Evolutionary conservation across 495 filamentous ascomycete genomes (phyloP), one percentile per base, ranked within the genome.

Genomic region (Neurospora sp.): DNA sequence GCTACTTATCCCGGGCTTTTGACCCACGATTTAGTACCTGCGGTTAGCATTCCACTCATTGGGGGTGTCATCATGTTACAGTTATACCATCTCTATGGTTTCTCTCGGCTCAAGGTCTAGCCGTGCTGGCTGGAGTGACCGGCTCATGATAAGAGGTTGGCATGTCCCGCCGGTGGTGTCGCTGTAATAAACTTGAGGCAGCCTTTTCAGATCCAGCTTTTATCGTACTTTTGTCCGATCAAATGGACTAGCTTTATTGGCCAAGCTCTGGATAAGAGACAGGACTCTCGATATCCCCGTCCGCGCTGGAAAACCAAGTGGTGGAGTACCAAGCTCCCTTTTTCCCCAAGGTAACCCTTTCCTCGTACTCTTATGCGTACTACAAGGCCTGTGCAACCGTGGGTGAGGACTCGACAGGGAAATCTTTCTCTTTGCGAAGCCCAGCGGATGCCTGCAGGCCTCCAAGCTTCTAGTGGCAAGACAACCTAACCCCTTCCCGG

Each of bases 371-470:
- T 35, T 62, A 62, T 62, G 27, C 54, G 27, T 66, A 18, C 27
- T 66, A 66, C 54, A 35, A 66, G 27, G 27, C 54, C 27, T 66
- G 54, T 37, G 54, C 12, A 66, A 66, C 54, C 54, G 27, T 66
- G 73, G 44, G 7, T 75, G 62, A 71, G 70, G 20, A 42, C 54
- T 39, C n/a, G n/a, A 54, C 11, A 72, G 31, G 75, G 73, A 20
- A 69, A 74, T 72, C 75, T 74, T 14, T 72, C 48, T 41, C 70
- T 76, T 69, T 70, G 73, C 73, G 12, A 72, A 72, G 38, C 14
- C 20, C 41, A 72, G 70, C 75, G 75, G 78, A 42, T 75, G 72
- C n/a, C 27, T 73, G 77, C 77, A 78, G 71, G 66, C 66, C 48
- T 66, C 69, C 66, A 62, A 62, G 35, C 62, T 73, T 75, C 73